phyloP scores from a whole-genome alignment of 179 eudicot species.

The Camellia oleifera region DNA sequence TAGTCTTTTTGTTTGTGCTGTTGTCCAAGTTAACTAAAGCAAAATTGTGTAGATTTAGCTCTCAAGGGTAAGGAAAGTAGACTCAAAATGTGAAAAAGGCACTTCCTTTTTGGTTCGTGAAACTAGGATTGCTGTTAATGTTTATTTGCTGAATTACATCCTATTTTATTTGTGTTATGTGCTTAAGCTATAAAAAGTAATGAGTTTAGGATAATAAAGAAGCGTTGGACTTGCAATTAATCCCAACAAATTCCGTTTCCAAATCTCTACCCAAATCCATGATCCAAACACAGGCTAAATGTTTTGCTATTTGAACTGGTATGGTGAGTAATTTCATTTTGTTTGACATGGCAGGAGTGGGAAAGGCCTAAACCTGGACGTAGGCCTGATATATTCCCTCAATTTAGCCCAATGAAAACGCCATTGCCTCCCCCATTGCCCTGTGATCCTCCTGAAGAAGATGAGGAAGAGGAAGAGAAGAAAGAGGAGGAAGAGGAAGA shows the following conservation, averaged over 20 bases:
- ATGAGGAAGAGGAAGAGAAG: constrained; percentile 68
- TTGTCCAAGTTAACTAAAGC: neutral
- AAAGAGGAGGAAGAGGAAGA: constrained; percentile 62
- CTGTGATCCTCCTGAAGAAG: constrained; percentile 69
- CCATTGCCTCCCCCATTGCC: constrained; percentile 85
- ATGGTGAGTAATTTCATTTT: neutral
- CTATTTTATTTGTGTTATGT: neutral
- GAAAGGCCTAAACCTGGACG: constrained; percentile 76
- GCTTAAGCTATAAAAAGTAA: too few species aligned
- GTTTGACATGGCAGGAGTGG: constrained; percentile 54
- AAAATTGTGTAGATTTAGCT: neutral
- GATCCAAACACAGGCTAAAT: neutral
- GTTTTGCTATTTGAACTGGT: neutral
- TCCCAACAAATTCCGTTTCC: too few species aligned
- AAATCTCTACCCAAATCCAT: too few species aligned
- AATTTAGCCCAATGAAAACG: constrained; percentile 89
- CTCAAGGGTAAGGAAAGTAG: neutral
- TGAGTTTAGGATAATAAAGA: neutral
- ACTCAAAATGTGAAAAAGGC: neutral
- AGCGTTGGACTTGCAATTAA: neutral
- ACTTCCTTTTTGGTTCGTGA: neutral
- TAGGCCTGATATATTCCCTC: constrained; percentile 81
- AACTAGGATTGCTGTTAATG: neutral
- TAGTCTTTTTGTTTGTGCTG: neutral
- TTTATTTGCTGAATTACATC: neutral